Conservation (phyloP, 495 filamentous ascomycete species). For the Friedmanniomyces simplex region DNA sequence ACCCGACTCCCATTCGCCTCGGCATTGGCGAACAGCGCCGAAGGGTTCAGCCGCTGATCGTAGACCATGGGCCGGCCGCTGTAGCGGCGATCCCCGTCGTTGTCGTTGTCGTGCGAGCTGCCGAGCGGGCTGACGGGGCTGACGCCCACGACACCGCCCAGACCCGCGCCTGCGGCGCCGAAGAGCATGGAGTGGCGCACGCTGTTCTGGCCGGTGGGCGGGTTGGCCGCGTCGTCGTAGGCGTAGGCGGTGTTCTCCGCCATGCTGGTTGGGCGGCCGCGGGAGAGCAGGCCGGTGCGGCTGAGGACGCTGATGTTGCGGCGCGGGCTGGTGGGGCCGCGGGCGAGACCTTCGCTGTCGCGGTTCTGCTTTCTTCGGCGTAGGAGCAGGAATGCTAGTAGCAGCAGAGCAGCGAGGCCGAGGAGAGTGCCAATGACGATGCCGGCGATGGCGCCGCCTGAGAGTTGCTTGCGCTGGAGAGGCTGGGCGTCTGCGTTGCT, state of each 20-base stretch:
- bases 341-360: not conserved
- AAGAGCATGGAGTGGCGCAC: slow-evolving; percentile 18
- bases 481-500: not conserved
- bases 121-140: slow-evolving; percentile 17
- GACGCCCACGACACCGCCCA: not conserved
- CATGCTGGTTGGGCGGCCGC: slow-evolving; percentile 9
- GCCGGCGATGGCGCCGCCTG: slow-evolving; percentile 18
- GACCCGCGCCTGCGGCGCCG: not conserved
- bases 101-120: not conserved
- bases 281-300: slow-evolving; percentile 17
- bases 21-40: slow-evolving; percentile 13
- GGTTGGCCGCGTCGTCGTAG: not conserved
- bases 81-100: not conserved
- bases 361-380: slow-evolving; percentile 9
- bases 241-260: not conserved
- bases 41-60: slow-evolving; percentile 23
- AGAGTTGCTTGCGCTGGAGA: slow-evolving; percentile 8
- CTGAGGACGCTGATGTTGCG: slow-evolving; percentile 22
- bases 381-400: slow-evolving; percentile 7
- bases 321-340: not conserved
- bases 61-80: slow-evolving; percentile 21
- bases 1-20: slow-evolving; percentile 19
- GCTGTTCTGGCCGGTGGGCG: slow-evolving; percentile 5
- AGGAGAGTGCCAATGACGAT: slow-evolving; percentile 15
- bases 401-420: slow-evolving; percentile 9